phyloP scores from a whole-genome alignment of 176 grass and related monocot species.

The Guadua angustifolia region DNA sequence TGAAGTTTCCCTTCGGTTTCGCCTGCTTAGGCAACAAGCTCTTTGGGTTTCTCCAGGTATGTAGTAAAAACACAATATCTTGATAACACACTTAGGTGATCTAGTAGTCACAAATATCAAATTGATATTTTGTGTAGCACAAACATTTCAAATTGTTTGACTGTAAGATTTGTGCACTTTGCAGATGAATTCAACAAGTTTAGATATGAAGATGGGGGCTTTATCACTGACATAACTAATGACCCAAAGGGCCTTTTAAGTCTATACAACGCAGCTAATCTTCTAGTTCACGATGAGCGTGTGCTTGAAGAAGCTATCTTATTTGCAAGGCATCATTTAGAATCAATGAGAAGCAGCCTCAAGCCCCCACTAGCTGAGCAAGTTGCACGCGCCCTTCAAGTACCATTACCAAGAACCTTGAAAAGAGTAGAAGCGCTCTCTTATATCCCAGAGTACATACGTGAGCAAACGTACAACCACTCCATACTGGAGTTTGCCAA shows the following conservation, averaged over 20 bases:
- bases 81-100: too few species aligned
- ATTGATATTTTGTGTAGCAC: neutral
- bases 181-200: slow-evolving; percentile 44
- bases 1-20: neutral
- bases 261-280: slow-evolving; percentile 36
- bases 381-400: slow-evolving; percentile 9
- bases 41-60: neutral
- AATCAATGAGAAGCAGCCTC: neutral
- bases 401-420: slow-evolving; percentile 18
- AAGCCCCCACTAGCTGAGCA: slow-evolving; percentile 10
- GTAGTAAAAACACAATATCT: too few species aligned
- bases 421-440: neutral
- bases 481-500: slow-evolving; percentile 40
- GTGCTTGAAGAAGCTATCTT: slow-evolving; percentile 2
- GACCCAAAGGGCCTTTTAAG: slow-evolving; percentile 28
- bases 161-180: neutral
- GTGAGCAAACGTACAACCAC: neutral
- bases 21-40: neutral
- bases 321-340: neutral
- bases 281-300: neutral
- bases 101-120: too few species aligned
- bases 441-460: slow-evolving; percentile 13
- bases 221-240: neutral
- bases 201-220: slow-evolving; percentile 10
- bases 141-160: neutral